Evolutionary conservation across 768 basidiomycete species (phyloP).

Genomic region (Botryobasidium botryosum): DNA sequence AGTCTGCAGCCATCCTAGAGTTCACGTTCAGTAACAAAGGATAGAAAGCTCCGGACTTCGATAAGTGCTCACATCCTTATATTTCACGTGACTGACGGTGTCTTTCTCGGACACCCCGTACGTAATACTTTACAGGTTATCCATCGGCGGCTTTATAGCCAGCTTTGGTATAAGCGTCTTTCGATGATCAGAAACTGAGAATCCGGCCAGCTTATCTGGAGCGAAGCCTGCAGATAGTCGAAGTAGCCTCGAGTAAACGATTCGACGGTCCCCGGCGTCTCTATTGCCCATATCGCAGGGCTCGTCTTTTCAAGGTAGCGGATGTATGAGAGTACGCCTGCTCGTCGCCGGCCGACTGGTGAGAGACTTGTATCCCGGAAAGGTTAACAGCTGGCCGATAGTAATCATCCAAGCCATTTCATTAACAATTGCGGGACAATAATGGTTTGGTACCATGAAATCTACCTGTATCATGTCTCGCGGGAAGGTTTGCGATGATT

Average conservation of each 20-base stretch:
- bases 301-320: slow-evolving; percentile 70
- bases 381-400: slow-evolving; percentile 76
- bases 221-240: slow-evolving; percentile 86
- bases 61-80: slow-evolving; percentile 57
- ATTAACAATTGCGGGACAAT: no score
- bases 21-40: neutral
- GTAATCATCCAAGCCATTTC: no score
- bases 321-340: slow-evolving; percentile 75
- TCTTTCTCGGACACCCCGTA: slow-evolving; percentile 98
- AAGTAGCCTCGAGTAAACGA: slow-evolving; percentile 86
- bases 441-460: slow-evolving; percentile 1
- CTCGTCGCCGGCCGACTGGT: slow-evolving; percentile 72
- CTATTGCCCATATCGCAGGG: slow-evolving; percentile 43
- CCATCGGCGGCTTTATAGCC: slow-evolving; percentile 68
- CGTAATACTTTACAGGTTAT: slow-evolving; percentile 85
- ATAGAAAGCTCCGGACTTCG: neutral
- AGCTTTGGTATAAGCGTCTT: slow-evolving; percentile 9
- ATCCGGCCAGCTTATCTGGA: slow-evolving; percentile 61
- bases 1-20: slow-evolving; percentile 3
- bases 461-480: slow-evolving; percentile 75
- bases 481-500: slow-evolving; percentile 81
- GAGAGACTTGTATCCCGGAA: slow-evolving; percentile 40
- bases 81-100: slow-evolving; percentile 88
- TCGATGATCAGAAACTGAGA: slow-evolving; percentile 1
- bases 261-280: slow-evolving; percentile 61